Conservation (phyloP, 225 moss, liverwort and hornwort species). For the Bryoerythrophyllum caledonicum region DNA sequence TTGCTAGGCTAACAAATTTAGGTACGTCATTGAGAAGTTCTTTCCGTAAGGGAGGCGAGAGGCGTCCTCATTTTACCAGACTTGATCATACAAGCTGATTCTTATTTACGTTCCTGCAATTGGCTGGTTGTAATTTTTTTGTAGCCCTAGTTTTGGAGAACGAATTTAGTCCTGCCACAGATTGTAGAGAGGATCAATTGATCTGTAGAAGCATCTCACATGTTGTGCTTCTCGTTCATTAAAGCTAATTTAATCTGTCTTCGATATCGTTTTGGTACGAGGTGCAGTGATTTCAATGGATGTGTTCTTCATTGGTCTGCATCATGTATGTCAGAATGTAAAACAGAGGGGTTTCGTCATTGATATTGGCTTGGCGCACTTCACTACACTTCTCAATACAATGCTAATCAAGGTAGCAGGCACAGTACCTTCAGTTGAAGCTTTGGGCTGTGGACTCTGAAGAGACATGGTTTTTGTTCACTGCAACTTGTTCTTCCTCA, state of each 20-base stretch:
- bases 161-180: not conserved
- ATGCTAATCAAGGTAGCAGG: not conserved
- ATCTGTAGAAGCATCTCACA: slow-evolving; percentile 11
- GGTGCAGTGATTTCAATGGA: not conserved
- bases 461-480: too few species aligned
- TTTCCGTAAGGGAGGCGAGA: slow-evolving; percentile 19
- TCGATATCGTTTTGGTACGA: too few species aligned
- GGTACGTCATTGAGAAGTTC: slow-evolving; percentile 26
- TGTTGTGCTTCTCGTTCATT: slow-evolving; percentile 10
- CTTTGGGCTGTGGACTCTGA: too few species aligned
- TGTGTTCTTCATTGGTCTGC: not conserved
- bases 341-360: not conserved
- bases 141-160: slow-evolving; percentile 9
- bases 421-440: too few species aligned
- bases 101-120: slow-evolving; percentile 3
- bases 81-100: slow-evolving; percentile 13
- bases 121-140: slow-evolving; percentile 18
- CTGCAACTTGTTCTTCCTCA: too few species aligned
- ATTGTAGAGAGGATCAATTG: not conserved
- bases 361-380: not conserved
- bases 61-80: slow-evolving; percentile 25
- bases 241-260: not conserved
- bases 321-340: not conserved
- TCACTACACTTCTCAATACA: not conserved
- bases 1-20: slow-evolving; percentile 17